phyloP scores from a whole-genome alignment of 108 stramenopile genomes.

The Cylindrotheca fusiformis region DNA sequence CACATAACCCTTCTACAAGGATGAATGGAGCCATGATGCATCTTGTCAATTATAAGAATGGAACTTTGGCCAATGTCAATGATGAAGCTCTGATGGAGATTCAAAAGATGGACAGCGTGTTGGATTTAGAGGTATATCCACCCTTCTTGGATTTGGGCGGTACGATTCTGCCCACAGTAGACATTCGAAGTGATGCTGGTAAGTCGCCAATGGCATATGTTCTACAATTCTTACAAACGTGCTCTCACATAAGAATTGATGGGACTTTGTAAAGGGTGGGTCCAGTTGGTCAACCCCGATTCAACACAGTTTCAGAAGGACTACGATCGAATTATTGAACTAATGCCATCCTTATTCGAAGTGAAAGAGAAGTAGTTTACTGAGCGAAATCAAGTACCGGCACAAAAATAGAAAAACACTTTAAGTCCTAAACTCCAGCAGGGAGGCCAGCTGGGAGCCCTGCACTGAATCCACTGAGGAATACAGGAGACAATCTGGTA shows the following conservation, averaged over 20 bases:
- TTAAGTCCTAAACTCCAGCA: too few species aligned
- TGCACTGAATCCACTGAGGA: too few species aligned
- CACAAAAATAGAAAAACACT: too few species aligned
- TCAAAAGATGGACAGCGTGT: constrained; percentile 60
- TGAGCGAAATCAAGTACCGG: too few species aligned
- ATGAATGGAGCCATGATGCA: constrained; percentile 76
- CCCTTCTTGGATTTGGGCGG: constrained; percentile 57
- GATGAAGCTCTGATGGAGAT: constrained; percentile 63
- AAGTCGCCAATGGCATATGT: too few species aligned
- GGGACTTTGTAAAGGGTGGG: constrained; percentile 76
- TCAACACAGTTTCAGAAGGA: constrained; percentile 51
- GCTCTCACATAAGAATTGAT: too few species aligned
- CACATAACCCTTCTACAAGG: constrained; percentile 46
- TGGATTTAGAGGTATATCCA: constrained; percentile 68
- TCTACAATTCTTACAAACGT: too few species aligned
- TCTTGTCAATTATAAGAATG: constrained; percentile 59
- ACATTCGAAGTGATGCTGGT: constrained; percentile 11
- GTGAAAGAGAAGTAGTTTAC: too few species aligned
- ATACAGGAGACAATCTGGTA: too few species aligned
- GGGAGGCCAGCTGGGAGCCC: too few species aligned
- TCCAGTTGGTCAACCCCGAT: constrained; percentile 77
- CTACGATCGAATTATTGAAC: constrained; percentile 69
- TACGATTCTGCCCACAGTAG: constrained; percentile 27
- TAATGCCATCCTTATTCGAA: constrained; percentile 73
- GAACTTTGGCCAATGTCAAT: constrained; percentile 44